Base-by-base conservation (phyloP, 768 basidiomycete genomes). In the Mycena floridula region DNA sequence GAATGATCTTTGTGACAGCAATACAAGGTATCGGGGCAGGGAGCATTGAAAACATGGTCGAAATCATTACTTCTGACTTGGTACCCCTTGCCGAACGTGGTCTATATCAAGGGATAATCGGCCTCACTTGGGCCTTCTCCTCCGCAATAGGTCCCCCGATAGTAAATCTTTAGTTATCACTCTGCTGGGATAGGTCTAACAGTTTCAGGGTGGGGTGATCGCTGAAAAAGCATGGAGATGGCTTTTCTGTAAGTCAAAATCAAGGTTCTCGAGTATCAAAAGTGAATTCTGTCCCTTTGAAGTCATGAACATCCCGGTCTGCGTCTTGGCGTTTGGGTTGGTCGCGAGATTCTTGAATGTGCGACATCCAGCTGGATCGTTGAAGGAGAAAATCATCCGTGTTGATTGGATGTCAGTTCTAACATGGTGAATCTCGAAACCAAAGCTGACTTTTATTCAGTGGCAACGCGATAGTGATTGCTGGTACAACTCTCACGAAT, bases 71-170 rank as follows among this genome's bases (percentile, higher is more conserved):
- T 3, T 55, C 58, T 22, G 69, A 71, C 45, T 49, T 71, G 7
- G 61, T 70, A 12, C 62, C 66, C 6, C 57, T 71, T 15, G 36
- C 52, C n/a, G 66, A 67, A 37, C 60, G 70, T 4, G 70, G 68
- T 15, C 16, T 43, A 4, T 65, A 59, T 40, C 40, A 51, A 4
- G 60, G 58, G 23, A 30, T 69, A 27, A 37, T 45, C 21, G 44
- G 25, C 11, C 44, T 45, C 18, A 45, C 20, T 16, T 45, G 32
- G 32, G 13, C 32, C 32, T 35, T 35, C 18, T 13, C 32, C 13
- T 35, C 32, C 3, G 32, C 18, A 35, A 45, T 45, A 23, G 44
- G 35, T 12, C 32, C 32, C 4, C 32, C 32, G 32, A 35, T 35
- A 15, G 32, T 35, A 35, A 35, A 15, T 13, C 18, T 35, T 35